Percentiles rank a stretch among this genome's conserved stretches.
Evolutionary conservation across 2,329 filamentous ascomycete species (phyloP).

Genomic region (Fusarium coffeatum): DNA sequence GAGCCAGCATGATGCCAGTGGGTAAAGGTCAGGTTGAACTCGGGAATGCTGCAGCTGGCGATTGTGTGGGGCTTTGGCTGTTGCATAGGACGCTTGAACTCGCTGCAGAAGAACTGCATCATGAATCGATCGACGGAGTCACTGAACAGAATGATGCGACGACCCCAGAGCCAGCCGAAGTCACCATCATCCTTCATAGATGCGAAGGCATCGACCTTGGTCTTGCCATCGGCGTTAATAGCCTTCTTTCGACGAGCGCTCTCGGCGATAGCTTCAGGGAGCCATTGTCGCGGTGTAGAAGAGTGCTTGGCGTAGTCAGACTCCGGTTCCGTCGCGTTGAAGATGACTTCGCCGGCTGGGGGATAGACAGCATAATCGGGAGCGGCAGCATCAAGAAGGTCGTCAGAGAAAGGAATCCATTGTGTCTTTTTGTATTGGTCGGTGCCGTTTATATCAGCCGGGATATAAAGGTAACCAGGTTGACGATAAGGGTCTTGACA

Average conservation of each 20-base stretch:
- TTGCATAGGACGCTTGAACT: conserved; percentile 29
- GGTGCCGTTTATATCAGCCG: conserved; percentile 51
- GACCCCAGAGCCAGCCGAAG: conserved; percentile 40
- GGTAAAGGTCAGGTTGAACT: conserved; percentile 34
- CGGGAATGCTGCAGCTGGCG: conserved; percentile 31
- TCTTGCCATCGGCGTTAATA: neutral
- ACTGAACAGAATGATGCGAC: conserved; percentile 35
- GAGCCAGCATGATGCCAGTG: conserved; percentile 38
- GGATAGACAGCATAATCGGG: conserved; percentile 58
- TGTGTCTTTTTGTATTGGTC: conserved; percentile 70
- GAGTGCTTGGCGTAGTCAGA: conserved; percentile 9
- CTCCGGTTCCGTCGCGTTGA: conserved; percentile 69
- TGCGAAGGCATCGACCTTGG: conserved; percentile 5
- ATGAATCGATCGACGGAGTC: conserved; percentile 41
- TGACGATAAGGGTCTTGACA: conserved; percentile 54
- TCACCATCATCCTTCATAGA: conserved; percentile 28
- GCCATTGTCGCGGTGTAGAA: conserved; percentile 36
- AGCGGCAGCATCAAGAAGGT: conserved; percentile 70
- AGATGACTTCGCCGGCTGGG: conserved; percentile 63
- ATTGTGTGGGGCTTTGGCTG: conserved; percentile 29
- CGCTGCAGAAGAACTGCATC: conserved; percentile 38
- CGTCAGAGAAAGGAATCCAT: conserved; percentile 33
- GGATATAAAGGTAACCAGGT: conserved; percentile 68
- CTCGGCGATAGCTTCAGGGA: conserved; percentile 27
- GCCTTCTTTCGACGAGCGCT: conserved; percentile 24